Base-by-base conservation (phyloP, 2,329 filamentous ascomycete genomes). In the Ophiocordyceps camponoti-floridani region DNA sequence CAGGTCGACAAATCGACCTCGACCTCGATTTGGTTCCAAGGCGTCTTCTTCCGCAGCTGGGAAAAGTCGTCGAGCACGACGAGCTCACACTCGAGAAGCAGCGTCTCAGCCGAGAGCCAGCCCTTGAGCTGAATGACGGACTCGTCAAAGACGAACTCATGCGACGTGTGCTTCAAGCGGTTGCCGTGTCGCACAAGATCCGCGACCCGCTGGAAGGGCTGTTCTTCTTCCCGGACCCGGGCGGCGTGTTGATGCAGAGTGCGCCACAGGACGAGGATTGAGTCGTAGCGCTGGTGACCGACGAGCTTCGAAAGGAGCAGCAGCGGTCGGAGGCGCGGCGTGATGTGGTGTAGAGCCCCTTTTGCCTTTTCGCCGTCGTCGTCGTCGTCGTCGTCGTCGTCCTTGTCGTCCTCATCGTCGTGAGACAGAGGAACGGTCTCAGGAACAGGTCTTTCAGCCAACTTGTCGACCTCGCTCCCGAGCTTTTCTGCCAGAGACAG, bases 11-110 rank as follows among this genome's bases (percentile, higher is more conserved):
- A 49, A 26, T 63, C 53, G 2, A 60, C n/a, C 1, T 48, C 46
- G 12, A 56, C 43, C 4, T 48, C 43, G 2, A 16, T 3, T 3
- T 42, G 45, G 14, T 28, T 12, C 28, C 11, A 16, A 5, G 18
- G 13, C 18, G 26, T 11, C 1, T 18, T 42, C 16, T 47, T 49
- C 19, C 49, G 48, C 31, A 52, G 41, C 18, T 33, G 38, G 47
- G 50, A 43, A 37, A 62, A 59, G 48, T 74, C 69, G 0, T 58
- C 54, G 1, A 77, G 47, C 9, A 75, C 56, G 3, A 60, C 45
- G 1, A 70, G 53, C 37, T 77, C 69, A 46, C 69, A 70, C 9
- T 66, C 65, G 2, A 77, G 50, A 1, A 63, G 52, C 3, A 79
- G 57, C 0, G 63, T 54, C 0, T 52, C 54, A 0, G 69, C 67